Evolutionary conservation across 352 stramenopile species (phyloP).

Genomic region (Globisporangium lucens): DNA sequence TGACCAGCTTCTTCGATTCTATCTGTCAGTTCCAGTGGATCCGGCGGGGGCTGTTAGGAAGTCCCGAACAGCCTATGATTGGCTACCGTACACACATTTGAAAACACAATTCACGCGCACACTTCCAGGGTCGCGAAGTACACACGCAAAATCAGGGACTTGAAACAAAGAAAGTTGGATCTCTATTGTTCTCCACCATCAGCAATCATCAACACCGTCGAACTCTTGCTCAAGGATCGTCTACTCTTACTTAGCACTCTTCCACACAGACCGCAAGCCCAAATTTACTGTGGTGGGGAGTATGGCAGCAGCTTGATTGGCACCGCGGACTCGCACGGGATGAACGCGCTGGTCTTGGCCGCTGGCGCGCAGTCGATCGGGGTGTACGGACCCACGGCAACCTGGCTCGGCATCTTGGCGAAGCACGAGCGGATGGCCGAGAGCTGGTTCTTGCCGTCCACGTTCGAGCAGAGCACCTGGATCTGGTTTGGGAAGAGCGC

Average conservation of each 20-base stretch:
- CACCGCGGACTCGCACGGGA: conserved; percentile 35
- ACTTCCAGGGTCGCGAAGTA: too few relatives aligned
- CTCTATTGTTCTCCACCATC: neutral
- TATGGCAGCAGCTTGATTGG: conserved; percentile 48
- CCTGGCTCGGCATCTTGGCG: conserved; percentile 35
- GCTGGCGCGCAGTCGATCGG: conserved; percentile 47
- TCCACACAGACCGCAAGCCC: neutral
- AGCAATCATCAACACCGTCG: neutral
- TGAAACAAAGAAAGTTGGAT: too few relatives aligned
- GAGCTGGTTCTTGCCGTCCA: conserved; percentile 57
- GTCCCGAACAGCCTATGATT: neutral
- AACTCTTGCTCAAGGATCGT: neutral
- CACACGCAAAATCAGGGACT: too few relatives aligned
- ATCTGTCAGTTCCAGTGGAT: too few relatives aligned
- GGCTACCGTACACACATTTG: too few relatives aligned
- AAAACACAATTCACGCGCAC: too few relatives aligned
- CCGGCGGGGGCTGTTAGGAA: neutral
- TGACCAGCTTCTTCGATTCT: neutral
- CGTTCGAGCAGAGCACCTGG: conserved; percentile 62
- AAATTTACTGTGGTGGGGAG: conserved; percentile 23
- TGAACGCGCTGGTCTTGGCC: conserved; percentile 38
- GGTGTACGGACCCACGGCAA: conserved; percentile 31
- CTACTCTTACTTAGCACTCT: neutral
- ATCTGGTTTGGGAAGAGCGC: conserved; percentile 54
- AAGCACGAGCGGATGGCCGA: conserved; percentile 70